Evolutionary conservation across 2,329 filamentous ascomycete species (phyloP), one percentile per base, ranked within the genome.

Genomic region (Emergomyces africanus): DNA sequence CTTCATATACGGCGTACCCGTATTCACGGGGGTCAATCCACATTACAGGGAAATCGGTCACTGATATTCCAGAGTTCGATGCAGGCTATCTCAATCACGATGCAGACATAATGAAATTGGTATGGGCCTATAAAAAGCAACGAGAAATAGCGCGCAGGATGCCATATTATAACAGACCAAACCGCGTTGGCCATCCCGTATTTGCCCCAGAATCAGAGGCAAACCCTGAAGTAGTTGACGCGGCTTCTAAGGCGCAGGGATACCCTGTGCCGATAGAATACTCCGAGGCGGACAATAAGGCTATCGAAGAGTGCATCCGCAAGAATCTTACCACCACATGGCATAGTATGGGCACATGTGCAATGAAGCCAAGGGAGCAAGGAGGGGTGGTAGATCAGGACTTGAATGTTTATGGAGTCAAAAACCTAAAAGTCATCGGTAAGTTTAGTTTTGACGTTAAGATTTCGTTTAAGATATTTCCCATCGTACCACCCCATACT

Each of bases 91-190:
- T 87, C 37, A 76, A 70, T 4, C 79, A 85, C 57, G 64, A 71
- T 14, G 71, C 83, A 62, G 78, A 81, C 1, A 69, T 82, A n/a
- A 83, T 86, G 65, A 81, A 78, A 64, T 78, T 81, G 14, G 64
- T 83, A 12, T 86, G 83, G 83, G 78, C 74, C 0, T 87, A 87
- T 73, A 87, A 87, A 70, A 81, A 79, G 64, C 75, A 77, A n/a
- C 81, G 85, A 2, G 83, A 85, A 68, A 78, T 86, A 57, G 72
- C 77, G 25, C 79, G 83, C 2, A 79, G 82, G 15, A 79, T 81
- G 66, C 69, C 75, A 1, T 73, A 77, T 60, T 84, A 79, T 69
- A 70, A 69, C 10, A 75, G 75, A 33, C 72, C 75, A 61, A 59
- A 77, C n/a, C 67, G 66, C 1, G 64, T 62, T 18, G 66, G 64